Base-by-base conservation (phyloP, 306 rosid species). In the Malus fusca region DNA sequence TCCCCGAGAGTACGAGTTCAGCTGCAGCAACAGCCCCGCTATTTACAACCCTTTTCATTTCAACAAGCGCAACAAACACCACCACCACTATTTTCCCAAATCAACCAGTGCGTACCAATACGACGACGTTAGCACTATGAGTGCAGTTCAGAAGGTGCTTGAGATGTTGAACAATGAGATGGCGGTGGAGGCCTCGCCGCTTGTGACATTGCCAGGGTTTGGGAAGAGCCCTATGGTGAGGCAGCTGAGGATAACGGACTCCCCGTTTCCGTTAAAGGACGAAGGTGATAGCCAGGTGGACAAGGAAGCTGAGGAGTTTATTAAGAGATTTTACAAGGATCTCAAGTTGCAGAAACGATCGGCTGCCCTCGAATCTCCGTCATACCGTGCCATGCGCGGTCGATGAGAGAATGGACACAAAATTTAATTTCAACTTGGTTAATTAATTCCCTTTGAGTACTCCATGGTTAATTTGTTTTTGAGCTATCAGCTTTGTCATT, bases 21-120 rank as follows among this genome's bases (percentile, higher is more conserved):
- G 99, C 84, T 95, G 99, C 87, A 92, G 91, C 78, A 92, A 90
- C 77, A 89, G 87, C 83, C 99, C 98, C 6, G 89, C 90, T 21
- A 8, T 5, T 11, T 59, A 59, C 73, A 71, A 69, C 43, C 90
- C 86, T 26, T 80, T 81, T 55, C 80, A 59, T 44, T 48, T 72
- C 88, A 14, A 43, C 44, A 88, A 87, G 66, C 83, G 85, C 63
- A 58, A 60, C 71, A 70, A 78, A 12, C 76, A 84, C 71, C 65
- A 28, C 74, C 75, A 66, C 72, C 63, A n/a, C 68, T 55, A 46
- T 26, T 76, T 75, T 53, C 55, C 84, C 23, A 85, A 81, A 63
- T 44, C 18, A 5, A 5, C 25, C 6, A 22, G 53, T 35, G 60
- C 85, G 1, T 74, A 71, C 77, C 77, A 82, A 7, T 78, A 71